A percentile compares a stretch with the other conserved stretches of the same genome.
phyloP scores from a whole-genome alignment of 148 eudicot species.

The Camellia japonica region DNA sequence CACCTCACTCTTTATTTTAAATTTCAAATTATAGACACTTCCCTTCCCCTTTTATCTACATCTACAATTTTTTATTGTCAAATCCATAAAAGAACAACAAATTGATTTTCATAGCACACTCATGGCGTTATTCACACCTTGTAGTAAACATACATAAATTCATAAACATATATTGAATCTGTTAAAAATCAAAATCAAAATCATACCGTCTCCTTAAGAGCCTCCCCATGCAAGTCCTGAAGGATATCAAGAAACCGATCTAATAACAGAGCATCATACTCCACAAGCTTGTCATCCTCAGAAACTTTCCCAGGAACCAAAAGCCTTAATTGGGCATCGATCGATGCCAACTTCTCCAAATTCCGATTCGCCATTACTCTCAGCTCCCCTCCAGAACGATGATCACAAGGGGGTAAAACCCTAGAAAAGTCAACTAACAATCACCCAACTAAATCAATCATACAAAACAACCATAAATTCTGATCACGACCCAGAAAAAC shows the following conservation, averaged over 20 bases:
- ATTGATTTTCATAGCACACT: too few relatives aligned
- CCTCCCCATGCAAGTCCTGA: slow-evolving; percentile 80
- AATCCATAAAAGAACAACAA: too few relatives aligned
- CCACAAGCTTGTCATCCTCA: slow-evolving; percentile 78
- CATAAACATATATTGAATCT: neutral
- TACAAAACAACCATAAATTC: neutral
- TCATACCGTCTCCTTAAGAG: slow-evolving; percentile 63
- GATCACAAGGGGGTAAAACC: neutral
- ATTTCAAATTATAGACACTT: too few relatives aligned
- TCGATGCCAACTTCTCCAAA: slow-evolving; percentile 68
- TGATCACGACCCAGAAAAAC: slow-evolving; percentile 6
- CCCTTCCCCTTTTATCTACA: too few relatives aligned
- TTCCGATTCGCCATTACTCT: slow-evolving; percentile 41
- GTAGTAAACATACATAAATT: neutral
- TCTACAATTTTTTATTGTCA: too few relatives aligned
- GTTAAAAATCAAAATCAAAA: neutral
- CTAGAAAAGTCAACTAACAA: neutral
- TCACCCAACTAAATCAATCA: neutral
- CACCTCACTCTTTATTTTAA: too few relatives aligned
- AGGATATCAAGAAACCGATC: slow-evolving; percentile 83
- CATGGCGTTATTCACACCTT: too few relatives aligned
- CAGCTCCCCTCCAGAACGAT: neutral
- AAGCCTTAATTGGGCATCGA: slow-evolving; percentile 70
- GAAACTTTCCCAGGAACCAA: slow-evolving; percentile 74
- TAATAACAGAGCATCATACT: slow-evolving; percentile 71